A percentile compares a stretch with the other conserved stretches of the same genome.
phyloP scores from a whole-genome alignment of 441 rosid genomes.

The Capsella rubella region DNA sequence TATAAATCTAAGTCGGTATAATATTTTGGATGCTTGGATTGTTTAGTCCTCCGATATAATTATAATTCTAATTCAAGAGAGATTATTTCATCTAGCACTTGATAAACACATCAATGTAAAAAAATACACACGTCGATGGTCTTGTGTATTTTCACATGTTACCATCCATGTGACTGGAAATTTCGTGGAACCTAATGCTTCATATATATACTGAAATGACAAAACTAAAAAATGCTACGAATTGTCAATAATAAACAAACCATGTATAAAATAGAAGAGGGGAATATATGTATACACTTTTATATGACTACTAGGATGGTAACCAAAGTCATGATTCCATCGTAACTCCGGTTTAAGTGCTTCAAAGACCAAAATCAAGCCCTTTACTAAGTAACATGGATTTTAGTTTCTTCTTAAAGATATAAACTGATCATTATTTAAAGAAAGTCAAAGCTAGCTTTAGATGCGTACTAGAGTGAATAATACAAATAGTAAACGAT shows the following conservation, averaged over 20 bases:
- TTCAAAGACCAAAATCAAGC: slow-evolving; percentile 9
- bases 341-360: slow-evolving; percentile 8
- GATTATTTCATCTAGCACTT: background rate
- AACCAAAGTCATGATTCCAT: slow-evolving; percentile 22
- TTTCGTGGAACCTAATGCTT: slow-evolving; percentile 23
- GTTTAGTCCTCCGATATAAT: background rate
- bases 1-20: too few relatives aligned
- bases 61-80: background rate
- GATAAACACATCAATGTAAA: background rate
- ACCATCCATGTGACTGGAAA: slow-evolving; percentile 32
- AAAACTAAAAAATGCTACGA: background rate
- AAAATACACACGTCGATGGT: slow-evolving; percentile 3
- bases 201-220: background rate
- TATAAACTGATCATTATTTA: slow-evolving; percentile 39
- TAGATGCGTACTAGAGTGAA: slow-evolving; percentile 69
- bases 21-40: background rate
- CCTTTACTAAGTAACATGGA: slow-evolving; percentile 15
- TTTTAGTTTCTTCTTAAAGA: slow-evolving; percentile 28
- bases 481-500: slow-evolving; percentile 54
- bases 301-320: slow-evolving; percentile 3
- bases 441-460: slow-evolving; percentile 70
- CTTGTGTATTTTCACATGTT: slow-evolving; percentile 33
- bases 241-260: slow-evolving; percentile 5
- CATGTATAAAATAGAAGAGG: background rate
- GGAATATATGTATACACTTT: slow-evolving; percentile 7